phyloP scores from a whole-genome alignment of 495 filamentous ascomycete genomes.

The Annulohypoxylon stygium region DNA sequence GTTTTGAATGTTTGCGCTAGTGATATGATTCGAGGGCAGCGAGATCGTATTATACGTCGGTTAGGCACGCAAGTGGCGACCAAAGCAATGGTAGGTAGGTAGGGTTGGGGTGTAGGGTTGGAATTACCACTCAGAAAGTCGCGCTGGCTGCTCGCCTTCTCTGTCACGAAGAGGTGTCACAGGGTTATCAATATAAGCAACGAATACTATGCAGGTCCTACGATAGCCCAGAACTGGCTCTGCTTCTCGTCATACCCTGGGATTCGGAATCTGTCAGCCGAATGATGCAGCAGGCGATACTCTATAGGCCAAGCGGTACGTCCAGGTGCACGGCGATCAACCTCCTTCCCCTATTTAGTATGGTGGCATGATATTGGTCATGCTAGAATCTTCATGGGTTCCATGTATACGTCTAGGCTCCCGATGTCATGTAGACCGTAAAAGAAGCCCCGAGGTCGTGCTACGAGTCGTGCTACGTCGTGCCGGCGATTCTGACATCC shows the following conservation, averaged over 20 bases:
- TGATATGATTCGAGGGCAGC: neutral
- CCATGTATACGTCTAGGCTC: neutral
- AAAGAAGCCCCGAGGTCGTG: conserved; percentile 13
- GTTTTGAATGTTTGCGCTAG: neutral
- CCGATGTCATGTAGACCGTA: neutral
- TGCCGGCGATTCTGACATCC: neutral
- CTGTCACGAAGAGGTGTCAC: neutral
- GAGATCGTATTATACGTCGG: neutral
- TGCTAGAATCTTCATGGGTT: neutral
- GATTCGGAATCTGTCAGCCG: neutral
- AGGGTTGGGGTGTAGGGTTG: neutral
- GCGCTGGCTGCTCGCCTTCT: neutral
- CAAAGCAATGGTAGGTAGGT: neutral
- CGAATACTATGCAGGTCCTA: neutral
- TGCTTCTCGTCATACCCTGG: conserved; percentile 1
- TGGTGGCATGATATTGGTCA: neutral
- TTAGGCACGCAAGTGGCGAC: neutral
- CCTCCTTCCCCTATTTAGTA: neutral
- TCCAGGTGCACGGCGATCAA: neutral
- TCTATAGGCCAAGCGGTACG: neutral
- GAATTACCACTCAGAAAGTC: neutral
- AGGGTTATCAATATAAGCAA: neutral
- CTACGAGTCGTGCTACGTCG: neutral
- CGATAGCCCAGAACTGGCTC: neutral
- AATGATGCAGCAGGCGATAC: neutral